phyloP scores from a whole-genome alignment of 768 basidiomycete species.

The Tylopilus subfusipes region DNA sequence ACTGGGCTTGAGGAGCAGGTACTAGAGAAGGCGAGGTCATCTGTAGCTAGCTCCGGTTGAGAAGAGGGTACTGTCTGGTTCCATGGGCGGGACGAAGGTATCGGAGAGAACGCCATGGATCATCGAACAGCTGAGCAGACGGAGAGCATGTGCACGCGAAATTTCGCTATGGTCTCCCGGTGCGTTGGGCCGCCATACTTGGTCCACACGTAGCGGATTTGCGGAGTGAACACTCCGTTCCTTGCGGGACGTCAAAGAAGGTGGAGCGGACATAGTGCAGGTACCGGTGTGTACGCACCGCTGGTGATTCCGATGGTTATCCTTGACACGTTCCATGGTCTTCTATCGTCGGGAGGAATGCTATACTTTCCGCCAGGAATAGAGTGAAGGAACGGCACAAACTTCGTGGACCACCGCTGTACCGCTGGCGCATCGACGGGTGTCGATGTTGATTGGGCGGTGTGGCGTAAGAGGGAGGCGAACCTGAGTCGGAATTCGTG shows the following conservation, averaged over 20 bases:
- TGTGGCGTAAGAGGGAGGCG: background rate
- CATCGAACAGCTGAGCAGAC: conserved; percentile 33
- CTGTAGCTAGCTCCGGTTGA: conserved; percentile 13
- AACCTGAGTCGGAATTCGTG: conserved; percentile 3
- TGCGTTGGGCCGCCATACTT: conserved; percentile 3
- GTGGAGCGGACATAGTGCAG: conserved; percentile 23
- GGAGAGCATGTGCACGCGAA: conserved; percentile 32
- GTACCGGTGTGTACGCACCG: conserved; percentile 43
- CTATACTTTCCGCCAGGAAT: background rate
- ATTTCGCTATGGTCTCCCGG: conserved; percentile 32
- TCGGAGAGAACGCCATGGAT: conserved; percentile 46
- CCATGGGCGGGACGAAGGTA: conserved; percentile 42
- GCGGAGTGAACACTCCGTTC: background rate
- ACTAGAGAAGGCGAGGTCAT: background rate
- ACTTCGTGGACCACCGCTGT: background rate
- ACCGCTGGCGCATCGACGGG: background rate
- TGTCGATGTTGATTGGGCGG: background rate
- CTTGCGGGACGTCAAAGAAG: background rate
- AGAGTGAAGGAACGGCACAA: background rate
- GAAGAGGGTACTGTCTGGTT: conserved; percentile 32
- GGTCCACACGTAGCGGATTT: background rate
- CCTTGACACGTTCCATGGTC: conserved; percentile 1
- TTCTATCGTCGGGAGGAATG: background rate
- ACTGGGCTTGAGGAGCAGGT: background rate
- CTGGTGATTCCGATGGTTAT: conserved; percentile 6